These are phyloP conservation scores for Berberis thunbergii DNA, from an alignment of 164 flowering plant genomes.

Conservation along the genomic window DNA sequence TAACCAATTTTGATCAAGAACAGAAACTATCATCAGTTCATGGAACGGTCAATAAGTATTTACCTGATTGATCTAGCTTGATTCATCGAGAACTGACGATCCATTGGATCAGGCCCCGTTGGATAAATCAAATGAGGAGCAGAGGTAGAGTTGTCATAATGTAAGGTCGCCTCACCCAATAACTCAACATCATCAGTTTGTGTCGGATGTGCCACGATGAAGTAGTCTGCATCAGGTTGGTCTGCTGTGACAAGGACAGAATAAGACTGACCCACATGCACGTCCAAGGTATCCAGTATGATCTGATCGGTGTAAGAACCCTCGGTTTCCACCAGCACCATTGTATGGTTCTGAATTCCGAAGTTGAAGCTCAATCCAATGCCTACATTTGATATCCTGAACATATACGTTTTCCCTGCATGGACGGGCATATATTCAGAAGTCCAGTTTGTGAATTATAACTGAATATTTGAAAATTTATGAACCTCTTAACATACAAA, in stretches of 20 bases:
- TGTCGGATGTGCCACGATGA: slow-evolving; percentile 50
- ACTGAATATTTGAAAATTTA: no score
- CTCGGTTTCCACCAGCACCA: slow-evolving; percentile 69
- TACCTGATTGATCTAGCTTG: slow-evolving; percentile 69
- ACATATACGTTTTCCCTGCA: slow-evolving; percentile 50
- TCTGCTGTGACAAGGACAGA: slow-evolving; percentile 57
- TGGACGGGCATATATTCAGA: not conserved
- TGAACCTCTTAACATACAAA: not conserved
- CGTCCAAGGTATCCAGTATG: slow-evolving; percentile 42
- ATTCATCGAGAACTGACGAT: slow-evolving; percentile 33
- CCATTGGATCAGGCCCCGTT: slow-evolving; percentile 33
- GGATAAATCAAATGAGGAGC: not conserved
- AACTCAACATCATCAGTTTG: slow-evolving; percentile 11
- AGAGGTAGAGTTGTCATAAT: slow-evolving; percentile 29
- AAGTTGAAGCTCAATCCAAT: slow-evolving; percentile 40
- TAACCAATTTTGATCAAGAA: no score
- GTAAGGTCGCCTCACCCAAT: slow-evolving; percentile 30
- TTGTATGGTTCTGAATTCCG: slow-evolving; percentile 46
- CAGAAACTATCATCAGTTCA: no score
- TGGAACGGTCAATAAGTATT: not conserved
- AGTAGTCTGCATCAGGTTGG: slow-evolving; percentile 36
- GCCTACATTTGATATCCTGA: slow-evolving; percentile 65
- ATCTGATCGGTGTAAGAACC: slow-evolving; percentile 62
- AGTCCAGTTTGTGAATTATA: no score
- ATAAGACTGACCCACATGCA: slow-evolving; percentile 73